Conservation (phyloP, 2,329 filamentous ascomycete species). For the Aureobasidium zeae region DNA sequence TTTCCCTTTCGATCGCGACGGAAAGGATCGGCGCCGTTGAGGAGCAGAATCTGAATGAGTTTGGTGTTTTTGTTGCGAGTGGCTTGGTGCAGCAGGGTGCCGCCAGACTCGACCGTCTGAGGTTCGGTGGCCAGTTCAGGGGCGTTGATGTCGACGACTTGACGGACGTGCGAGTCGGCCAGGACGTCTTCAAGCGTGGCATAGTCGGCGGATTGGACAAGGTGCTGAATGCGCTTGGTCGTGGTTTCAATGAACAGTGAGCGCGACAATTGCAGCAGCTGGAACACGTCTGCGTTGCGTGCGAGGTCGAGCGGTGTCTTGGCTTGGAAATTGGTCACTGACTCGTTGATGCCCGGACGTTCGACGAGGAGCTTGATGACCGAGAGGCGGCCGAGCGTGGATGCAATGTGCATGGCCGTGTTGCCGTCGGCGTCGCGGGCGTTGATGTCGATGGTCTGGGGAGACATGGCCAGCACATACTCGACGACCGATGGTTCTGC, state of each 20-base stretch:
- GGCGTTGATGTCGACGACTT: constrained; percentile 83
- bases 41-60: constrained; percentile 78
- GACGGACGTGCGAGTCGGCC: constrained; percentile 77
- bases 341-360: constrained; percentile 77
- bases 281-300: constrained; percentile 88
- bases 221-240: constrained; percentile 70
- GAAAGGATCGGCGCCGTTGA: constrained; percentile 95
- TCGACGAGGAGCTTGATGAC: constrained; percentile 79
- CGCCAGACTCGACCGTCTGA: constrained; percentile 68
- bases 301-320: constrained; percentile 82
- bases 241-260: constrained; percentile 85
- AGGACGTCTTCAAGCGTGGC: constrained; percentile 68
- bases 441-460: constrained; percentile 62
- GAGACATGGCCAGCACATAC: constrained; percentile 67
- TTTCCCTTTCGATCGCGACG: constrained; percentile 90
- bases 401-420: constrained; percentile 81
- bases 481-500: constrained; percentile 88
- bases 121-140: constrained; percentile 79
- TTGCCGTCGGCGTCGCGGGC: constrained; percentile 88
- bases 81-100: constrained; percentile 86
- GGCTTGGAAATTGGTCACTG: constrained; percentile 72
- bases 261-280: constrained; percentile 80
- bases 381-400: constrained; percentile 66
- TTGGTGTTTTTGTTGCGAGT: constrained; percentile 78
- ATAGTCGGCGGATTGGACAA: constrained; percentile 66